Base-by-base conservation (phyloP, 148 eudicot species). In the Rhododendron kiyosumense region DNA sequence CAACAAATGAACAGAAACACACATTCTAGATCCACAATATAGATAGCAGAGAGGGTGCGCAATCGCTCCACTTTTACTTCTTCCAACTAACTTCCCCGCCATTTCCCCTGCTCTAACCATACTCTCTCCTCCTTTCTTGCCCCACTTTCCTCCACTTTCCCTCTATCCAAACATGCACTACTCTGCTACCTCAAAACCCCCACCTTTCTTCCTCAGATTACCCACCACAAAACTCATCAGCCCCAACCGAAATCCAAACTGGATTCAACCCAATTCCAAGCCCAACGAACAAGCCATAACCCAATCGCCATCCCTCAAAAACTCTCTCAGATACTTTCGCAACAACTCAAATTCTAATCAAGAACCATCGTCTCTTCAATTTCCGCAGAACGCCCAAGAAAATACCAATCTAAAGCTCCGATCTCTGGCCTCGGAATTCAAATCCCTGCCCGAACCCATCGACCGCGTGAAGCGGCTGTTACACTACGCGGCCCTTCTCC, bases 381-480 rank as follows among this genome's bases (percentile, higher is more conserved):
- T 41, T n/a, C 15, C 30, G n/a, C 5, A 18, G 3, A 30, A 84
- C 86, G 11, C 80, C 67, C 3, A 77, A 75, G 6, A n/a, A 65
- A 65, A n/a, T 14, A n/a, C 73, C n/a, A n/a, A 65, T 2, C 13
- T 65, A 26, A 93, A 92, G 84, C 89, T 95, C 10, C 86, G 81
- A 30, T 85, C 78, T 18, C 81, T 96, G 41, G 91, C 88, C 59
- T 89, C 90, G 0, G 98, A 96, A 79, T 96, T 96, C 84, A 88
- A 86, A 84, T 90, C 95, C 0, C 88, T 95, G 38, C 30, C 89
- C 0, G 91, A 91, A 83, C 98, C 98, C 8, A 93, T 94, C 81
- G 98, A 96, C 22, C 88, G 97, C 76, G 98, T 95, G 15, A 96
- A 90, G 84, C 88, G 96, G 57, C 82, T 96, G 14, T 74, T 96